A percentile compares a stretch with the other conserved stretches of the same genome.
phyloP scores from a whole-genome alignment of 2,329 filamentous ascomycete species.

The Alternaria sp. region DNA sequence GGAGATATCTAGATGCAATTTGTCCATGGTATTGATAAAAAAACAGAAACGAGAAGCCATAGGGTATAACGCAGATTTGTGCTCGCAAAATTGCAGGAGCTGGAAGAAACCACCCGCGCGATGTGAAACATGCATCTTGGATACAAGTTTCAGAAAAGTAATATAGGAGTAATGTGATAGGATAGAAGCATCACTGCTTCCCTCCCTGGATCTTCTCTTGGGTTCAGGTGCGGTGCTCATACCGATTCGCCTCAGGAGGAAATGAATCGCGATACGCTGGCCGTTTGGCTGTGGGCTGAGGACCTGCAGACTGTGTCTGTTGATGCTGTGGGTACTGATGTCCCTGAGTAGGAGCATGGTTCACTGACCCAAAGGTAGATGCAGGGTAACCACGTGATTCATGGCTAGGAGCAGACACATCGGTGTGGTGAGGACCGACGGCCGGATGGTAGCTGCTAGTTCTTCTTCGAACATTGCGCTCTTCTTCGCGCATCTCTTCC shows the following conservation, averaged over 20 bases:
- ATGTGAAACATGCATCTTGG: slow-evolving; percentile 2
- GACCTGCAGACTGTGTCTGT: slow-evolving; percentile 16
- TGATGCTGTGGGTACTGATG: slow-evolving; percentile 25
- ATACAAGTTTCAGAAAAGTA: neutral
- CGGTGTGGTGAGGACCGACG: slow-evolving; percentile 32
- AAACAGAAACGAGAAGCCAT: slow-evolving; percentile 2
- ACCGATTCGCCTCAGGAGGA: slow-evolving; percentile 25
- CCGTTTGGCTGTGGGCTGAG: slow-evolving; percentile 18
- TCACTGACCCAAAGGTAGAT: slow-evolving; percentile 31
- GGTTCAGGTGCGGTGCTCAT: slow-evolving; percentile 40
- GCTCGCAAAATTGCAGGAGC: slow-evolving; percentile 14
- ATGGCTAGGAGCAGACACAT: slow-evolving; percentile 29
- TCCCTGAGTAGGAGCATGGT: slow-evolving; percentile 20
- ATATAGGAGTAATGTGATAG: neutral
- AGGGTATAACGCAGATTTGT: slow-evolving; percentile 27
- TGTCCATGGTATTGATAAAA: slow-evolving; percentile 4
- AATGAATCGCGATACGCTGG: slow-evolving; percentile 29
- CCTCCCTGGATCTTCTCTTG: slow-evolving; percentile 20
- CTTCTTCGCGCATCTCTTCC: slow-evolving; percentile 40
- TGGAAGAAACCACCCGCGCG: slow-evolving; percentile 14
- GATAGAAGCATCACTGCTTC: slow-evolving; percentile 11
- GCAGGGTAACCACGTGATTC: slow-evolving; percentile 32
- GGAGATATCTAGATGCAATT: slow-evolving; percentile 23
- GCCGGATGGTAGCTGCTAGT: slow-evolving; percentile 50
- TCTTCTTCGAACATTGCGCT: slow-evolving; percentile 50